Conservation (phyloP, 176 grass and related monocot genomes). For the Oryza brachyantha region DNA sequence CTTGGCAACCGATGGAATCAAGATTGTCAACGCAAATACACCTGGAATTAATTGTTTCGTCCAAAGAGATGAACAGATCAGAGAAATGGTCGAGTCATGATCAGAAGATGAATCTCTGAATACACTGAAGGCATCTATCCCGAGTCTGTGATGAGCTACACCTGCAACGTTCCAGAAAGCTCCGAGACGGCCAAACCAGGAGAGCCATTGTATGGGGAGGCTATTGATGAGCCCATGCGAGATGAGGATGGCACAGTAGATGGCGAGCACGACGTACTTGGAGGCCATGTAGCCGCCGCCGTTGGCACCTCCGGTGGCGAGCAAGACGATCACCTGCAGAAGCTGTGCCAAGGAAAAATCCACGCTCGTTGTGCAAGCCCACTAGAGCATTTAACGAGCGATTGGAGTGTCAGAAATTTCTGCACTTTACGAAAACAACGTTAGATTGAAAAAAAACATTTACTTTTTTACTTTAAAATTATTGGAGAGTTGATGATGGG, state of each 20-base stretch:
- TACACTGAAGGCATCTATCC: too few relatives aligned
- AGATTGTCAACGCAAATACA: slow-evolving; percentile 32
- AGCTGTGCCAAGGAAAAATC: slow-evolving; percentile 58
- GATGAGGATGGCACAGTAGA: slow-evolving; percentile 34
- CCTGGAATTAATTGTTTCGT: not conserved
- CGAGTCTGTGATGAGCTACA: too few relatives aligned
- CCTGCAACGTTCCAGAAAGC: slow-evolving; percentile 24
- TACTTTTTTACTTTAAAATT: too few relatives aligned
- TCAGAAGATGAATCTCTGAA: too few relatives aligned
- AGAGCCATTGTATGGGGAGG: slow-evolving; percentile 47
- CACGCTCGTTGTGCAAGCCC: slow-evolving; percentile 42
- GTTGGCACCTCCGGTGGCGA: slow-evolving; percentile 48
- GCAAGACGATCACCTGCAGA: slow-evolving; percentile 55
- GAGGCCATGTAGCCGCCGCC: slow-evolving; percentile 54
- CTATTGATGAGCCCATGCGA: slow-evolving; percentile 50
- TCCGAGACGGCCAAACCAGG: slow-evolving; percentile 27
- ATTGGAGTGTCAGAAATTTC: not conserved
- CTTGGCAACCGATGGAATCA: slow-evolving; percentile 38
- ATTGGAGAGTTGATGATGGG: too few relatives aligned
- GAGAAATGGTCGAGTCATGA: too few relatives aligned
- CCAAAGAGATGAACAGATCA: too few relatives aligned
- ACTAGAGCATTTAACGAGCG: slow-evolving; percentile 25
- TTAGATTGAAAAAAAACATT: too few relatives aligned
- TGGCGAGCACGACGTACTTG: slow-evolving; percentile 46
- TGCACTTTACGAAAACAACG: too few relatives aligned